These are phyloP conservation scores for Wickerhamiella kurtzmanii DNA, from an alignment of 805 yeast species.

Conservation along the genomic window DNA sequence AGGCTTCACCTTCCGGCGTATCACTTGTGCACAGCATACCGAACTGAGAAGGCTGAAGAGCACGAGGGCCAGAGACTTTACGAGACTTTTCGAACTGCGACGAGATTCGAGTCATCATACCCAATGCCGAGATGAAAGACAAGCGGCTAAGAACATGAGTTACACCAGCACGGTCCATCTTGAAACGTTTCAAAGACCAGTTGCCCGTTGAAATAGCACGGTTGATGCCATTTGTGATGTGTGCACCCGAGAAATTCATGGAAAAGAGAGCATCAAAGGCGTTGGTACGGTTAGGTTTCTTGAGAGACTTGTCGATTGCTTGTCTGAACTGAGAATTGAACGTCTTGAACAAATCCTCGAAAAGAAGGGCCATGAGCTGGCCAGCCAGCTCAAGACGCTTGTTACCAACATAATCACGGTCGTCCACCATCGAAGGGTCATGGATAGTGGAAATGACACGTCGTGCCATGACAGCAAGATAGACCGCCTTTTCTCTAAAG, in stretches of 20 bases:
- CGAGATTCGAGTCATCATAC: constrained; percentile 98
- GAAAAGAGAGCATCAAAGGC: constrained; percentile 89
- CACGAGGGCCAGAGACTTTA: constrained; percentile 97
- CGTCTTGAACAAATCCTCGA: constrained; percentile 94
- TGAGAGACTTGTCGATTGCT: constrained; percentile 82
- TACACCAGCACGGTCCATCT: constrained; percentile 99
- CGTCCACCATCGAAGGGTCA: constrained; percentile 92
- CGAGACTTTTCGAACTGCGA: constrained; percentile 98
- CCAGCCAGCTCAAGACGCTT: constrained; percentile 96
- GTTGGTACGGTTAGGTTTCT: constrained; percentile 85
- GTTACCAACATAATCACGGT: constrained; percentile 96
- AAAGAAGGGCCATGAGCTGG: constrained; percentile 83
- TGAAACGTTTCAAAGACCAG: constrained; percentile 96
- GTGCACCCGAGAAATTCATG: constrained; percentile 81
- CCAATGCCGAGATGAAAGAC: constrained; percentile 86
- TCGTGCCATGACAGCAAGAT: constrained; percentile 92
- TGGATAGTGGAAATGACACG: constrained; percentile 92
- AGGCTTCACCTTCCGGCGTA: constrained; percentile 99
- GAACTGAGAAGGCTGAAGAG: constrained; percentile 95
- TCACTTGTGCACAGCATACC: constrained; percentile 98
- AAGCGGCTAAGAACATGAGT: constrained; percentile 89
- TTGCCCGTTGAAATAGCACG: constrained; percentile 97
- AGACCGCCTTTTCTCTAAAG: constrained; percentile 86
- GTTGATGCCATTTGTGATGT: constrained; percentile 86
- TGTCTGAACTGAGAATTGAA: constrained; percentile 91